Evolutionary conservation across 164 flowering plant species (phyloP).

Genomic region (Vitis rotundifolia): DNA sequence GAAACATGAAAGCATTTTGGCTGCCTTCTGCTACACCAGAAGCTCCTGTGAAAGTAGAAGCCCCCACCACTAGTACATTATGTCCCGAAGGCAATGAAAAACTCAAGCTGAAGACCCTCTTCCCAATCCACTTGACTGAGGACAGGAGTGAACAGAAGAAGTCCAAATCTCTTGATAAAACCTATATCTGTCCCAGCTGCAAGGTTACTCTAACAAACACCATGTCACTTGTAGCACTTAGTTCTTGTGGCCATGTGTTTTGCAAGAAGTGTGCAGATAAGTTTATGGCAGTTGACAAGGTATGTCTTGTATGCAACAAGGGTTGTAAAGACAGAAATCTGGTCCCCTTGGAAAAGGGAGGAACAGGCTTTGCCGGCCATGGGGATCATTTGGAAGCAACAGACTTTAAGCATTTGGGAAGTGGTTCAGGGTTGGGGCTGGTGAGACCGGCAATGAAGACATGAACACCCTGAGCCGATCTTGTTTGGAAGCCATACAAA

Average conservation of each 20-base stretch:
- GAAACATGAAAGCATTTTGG: conserved; percentile 98
- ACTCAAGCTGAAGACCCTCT: conserved; percentile 79
- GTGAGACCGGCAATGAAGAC: conserved; percentile 87
- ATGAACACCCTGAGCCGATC: conserved; percentile 19
- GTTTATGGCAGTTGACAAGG: conserved; percentile 80
- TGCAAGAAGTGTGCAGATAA: conserved; percentile 89
- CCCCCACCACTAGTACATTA: conserved; percentile 63
- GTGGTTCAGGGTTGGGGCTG: conserved; percentile 85
- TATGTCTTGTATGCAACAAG: conserved; percentile 74
- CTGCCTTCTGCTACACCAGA: conserved; percentile 97
- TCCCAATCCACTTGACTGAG: conserved; percentile 72
- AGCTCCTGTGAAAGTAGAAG: conserved; percentile 74
- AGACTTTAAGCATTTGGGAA: conserved; percentile 92
- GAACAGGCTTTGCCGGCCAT: conserved; percentile 90
- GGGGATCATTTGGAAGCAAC: conserved; percentile 77
- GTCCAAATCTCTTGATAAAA: conserved; percentile 39
- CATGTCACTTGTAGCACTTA: conserved; percentile 67
- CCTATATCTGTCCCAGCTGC: conserved; percentile 87
- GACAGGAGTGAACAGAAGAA: conserved; percentile 47
- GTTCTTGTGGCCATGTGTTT: conserved; percentile 88
- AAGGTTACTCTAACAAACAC: conserved; percentile 83
- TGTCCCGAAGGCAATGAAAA: conserved; percentile 97
- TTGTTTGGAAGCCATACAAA: neutral
- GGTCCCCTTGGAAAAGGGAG: conserved; percentile 75
- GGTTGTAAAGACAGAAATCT: conserved; percentile 73